Conservation (phyloP, 208 protist genomes). For the Naegleria fowleri region DNA sequence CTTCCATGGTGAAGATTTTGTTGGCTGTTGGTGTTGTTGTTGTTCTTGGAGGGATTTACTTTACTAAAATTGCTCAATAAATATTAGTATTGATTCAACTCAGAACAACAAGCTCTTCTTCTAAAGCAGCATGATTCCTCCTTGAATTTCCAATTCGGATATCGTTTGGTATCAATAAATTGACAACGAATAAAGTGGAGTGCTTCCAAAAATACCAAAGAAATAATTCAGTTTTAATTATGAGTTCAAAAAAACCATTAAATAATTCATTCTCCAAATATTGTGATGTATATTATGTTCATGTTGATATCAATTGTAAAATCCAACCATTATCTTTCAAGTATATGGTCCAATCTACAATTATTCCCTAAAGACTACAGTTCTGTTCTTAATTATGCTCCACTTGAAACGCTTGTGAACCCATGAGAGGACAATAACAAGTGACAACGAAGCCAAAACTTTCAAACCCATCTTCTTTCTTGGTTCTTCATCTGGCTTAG, state of each 20-base stretch:
- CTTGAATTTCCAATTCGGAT: too few species aligned
- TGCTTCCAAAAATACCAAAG: too few species aligned
- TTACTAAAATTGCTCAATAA: constrained; percentile 1
- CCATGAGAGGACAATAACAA: constrained; percentile 37
- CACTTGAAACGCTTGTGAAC: constrained; percentile 72
- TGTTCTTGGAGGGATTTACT: not conserved
- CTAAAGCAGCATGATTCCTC: too few species aligned
- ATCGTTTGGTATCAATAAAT: too few species aligned
- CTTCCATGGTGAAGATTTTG: not conserved
- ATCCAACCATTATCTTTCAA: not conserved
- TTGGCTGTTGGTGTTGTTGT: not conserved
- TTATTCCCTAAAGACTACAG: constrained; percentile 46
- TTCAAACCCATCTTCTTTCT: constrained; percentile 60
- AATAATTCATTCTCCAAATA: not conserved
- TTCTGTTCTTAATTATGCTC: constrained; percentile 55
- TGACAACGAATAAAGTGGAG: too few species aligned
- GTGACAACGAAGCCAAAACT: constrained; percentile 33
- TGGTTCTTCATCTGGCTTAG: constrained; percentile 63
- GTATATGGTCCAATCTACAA: not conserved
- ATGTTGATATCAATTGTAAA: not conserved
- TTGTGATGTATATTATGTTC: not conserved
- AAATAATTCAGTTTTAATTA: too few species aligned
- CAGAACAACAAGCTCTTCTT: too few species aligned
- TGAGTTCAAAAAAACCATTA: not conserved
- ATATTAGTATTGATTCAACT: too few species aligned